Evolutionary conservation across 129 eudicot species (phyloP), one percentile per base, ranked within the genome.

Genomic region (Deinandra increscens): DNA sequence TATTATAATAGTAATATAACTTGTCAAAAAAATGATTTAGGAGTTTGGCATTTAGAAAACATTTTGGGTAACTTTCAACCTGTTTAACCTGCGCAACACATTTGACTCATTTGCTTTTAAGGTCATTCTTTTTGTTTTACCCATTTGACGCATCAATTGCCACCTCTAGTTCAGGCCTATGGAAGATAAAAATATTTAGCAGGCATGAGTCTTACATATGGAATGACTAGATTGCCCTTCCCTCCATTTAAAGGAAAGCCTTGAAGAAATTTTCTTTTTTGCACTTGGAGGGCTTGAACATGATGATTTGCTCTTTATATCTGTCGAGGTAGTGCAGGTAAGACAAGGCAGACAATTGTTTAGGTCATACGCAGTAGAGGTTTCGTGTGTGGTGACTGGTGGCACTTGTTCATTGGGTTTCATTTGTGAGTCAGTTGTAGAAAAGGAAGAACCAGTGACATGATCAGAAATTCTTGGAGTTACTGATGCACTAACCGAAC

Each of bases 311-410:
- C 80, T 83, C 79, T 82, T 87, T 17, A 79, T 81, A 58, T 78
- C 89, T 2, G 78, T 69, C 7, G 84, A 70, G 50, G 85, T 77
- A 39, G 82, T 82, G 75, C 91, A 85, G 34, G 84, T 84, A 68
- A 82, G 86, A 85, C 97, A 93, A 60, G 98, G 95, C 77, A 89
- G 78, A 15, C 90, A 80, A 36, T 84, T 76, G 72, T 84, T 88
- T 17, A 82, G 81, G 41, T 58, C 64, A 29, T 42, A 81, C 68
- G 2, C 92, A 75, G 74, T 45, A 80, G 87, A 63, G 70, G 53
- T 63, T 81, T 81, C 19, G 55, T 64, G 44, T 69, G 80, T 39
- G 75, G 64, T 29, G 64, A 58, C 64, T 26, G 64, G 64, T 5
- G 18, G 64, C 20, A 31, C 19, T 23, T 55, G 61, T 31, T 58